Conservation (phyloP, 768 basidiomycete species). For the Termitomyces sp. region DNA sequence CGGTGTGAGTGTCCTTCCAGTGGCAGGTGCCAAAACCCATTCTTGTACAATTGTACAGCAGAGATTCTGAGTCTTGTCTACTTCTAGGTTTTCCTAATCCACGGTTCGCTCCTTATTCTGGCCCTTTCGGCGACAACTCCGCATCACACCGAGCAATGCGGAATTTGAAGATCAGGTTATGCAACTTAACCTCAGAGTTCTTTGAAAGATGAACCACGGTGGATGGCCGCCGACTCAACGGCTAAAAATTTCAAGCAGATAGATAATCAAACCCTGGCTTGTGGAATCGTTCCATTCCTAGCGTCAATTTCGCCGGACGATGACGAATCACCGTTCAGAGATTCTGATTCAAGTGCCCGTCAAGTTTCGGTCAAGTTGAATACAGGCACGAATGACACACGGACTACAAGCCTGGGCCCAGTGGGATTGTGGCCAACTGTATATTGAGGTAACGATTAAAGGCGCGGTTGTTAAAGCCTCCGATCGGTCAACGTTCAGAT, state of each 20-base stretch:
- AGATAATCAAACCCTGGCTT: background rate
- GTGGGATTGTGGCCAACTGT: too few relatives aligned
- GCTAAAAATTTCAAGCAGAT: background rate
- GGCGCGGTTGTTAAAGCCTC: background rate
- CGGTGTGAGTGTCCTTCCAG: background rate
- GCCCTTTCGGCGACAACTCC: background rate
- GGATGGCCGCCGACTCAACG: background rate
- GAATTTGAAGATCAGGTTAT: background rate
- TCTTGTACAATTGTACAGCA: background rate
- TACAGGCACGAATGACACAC: background rate
- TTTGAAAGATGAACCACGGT: background rate
- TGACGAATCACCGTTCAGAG: background rate
- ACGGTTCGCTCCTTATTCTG: background rate
- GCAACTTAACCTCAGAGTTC: background rate
- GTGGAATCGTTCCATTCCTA: background rate
- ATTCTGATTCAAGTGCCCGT: background rate
- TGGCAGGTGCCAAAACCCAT: background rate
- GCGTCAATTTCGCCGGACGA: background rate
- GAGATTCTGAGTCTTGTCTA: background rate
- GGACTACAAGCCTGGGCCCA: background rate
- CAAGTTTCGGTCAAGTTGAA: background rate
- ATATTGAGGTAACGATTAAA: background rate
- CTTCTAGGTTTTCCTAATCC: too few relatives aligned
- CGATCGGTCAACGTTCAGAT: too few relatives aligned
- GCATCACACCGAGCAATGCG: background rate